phyloP scores from a whole-genome alignment of 2,329 filamentous ascomycete genomes.

The Onygena corvina region DNA sequence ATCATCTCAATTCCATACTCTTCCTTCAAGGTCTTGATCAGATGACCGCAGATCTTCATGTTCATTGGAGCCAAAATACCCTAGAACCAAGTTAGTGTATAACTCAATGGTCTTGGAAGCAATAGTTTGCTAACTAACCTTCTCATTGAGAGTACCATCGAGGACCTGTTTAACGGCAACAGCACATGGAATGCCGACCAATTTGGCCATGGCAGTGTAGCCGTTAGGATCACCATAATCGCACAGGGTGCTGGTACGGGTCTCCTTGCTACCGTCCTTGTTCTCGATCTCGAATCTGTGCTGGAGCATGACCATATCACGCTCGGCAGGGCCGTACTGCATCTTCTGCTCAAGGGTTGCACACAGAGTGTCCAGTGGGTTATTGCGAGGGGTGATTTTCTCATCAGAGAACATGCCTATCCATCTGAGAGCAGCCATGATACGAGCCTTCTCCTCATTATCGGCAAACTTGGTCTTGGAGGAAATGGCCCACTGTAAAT shows the following conservation, averaged over 20 bases:
- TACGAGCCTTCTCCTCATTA: constrained; percentile 55
- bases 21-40: constrained; percentile 67
- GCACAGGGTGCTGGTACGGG: constrained; percentile 64
- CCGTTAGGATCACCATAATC: constrained; percentile 72
- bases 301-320: constrained; percentile 61
- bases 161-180: constrained; percentile 69
- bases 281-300: constrained; percentile 66
- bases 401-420: constrained; percentile 54
- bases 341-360: constrained; percentile 84
- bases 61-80: constrained; percentile 68
- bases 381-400: constrained; percentile 59
- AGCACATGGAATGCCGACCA: constrained; percentile 64
- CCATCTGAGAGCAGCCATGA: constrained; percentile 63
- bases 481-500: constrained; percentile 60
- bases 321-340: constrained; percentile 70
- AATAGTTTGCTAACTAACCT: constrained; percentile 23
- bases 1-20: constrained; percentile 62
- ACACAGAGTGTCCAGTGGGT: constrained; percentile 82
- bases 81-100: constrained; percentile 17
- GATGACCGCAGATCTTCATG: constrained; percentile 55
- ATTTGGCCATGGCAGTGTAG: constrained; percentile 72
- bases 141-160: constrained; percentile 58
- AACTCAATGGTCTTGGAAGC: background rate
- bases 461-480: constrained; percentile 62
- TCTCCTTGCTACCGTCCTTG: constrained; percentile 66